phyloP scores from a whole-genome alignment of 1,284 basidiomycete genomes.

The Cutaneotrichosporon dermatis region DNA sequence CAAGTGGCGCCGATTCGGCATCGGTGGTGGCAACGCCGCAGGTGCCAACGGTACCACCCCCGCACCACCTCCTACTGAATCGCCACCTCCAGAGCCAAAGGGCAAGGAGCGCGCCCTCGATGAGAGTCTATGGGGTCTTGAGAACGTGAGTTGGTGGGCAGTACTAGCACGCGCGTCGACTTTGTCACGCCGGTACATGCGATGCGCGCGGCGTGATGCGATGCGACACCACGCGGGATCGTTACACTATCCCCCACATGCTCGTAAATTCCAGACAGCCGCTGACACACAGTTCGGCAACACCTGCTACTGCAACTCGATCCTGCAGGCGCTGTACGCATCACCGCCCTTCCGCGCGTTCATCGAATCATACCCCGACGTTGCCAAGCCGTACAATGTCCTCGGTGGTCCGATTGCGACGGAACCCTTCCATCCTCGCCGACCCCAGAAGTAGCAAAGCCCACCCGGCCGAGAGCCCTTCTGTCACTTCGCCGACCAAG shows the following conservation, averaged over 20 bases:
- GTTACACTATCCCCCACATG: too few relatives aligned
- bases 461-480: constrained; percentile 16
- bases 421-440: constrained; percentile 10
- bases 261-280: too few relatives aligned
- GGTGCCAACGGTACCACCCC: constrained; percentile 7
- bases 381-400: constrained; percentile 37
- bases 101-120: constrained; percentile 31
- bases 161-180: too few relatives aligned
- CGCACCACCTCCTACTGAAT: not conserved
- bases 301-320: constrained; percentile 94
- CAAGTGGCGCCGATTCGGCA: constrained; percentile 19
- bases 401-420: constrained; percentile 26
- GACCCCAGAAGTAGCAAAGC: constrained; percentile 10
- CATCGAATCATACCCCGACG: constrained; percentile 57
- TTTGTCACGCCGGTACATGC: too few relatives aligned
- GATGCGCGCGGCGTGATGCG: too few relatives aligned
- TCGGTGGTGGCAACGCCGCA: constrained; percentile 4
- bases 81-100: constrained; percentile 9
- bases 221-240: too few relatives aligned
- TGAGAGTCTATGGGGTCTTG: constrained; percentile 67
- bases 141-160: constrained; percentile 66
- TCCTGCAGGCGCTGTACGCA: constrained; percentile 94
- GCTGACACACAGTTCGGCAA: constrained; percentile 62
- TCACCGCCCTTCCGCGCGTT: constrained; percentile 76
- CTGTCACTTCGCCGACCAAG: constrained; percentile 12